These are phyloP conservation scores for Termitomyces heimii DNA, from an alignment of 768 basidiomycete species.

Conservation along the genomic window DNA sequence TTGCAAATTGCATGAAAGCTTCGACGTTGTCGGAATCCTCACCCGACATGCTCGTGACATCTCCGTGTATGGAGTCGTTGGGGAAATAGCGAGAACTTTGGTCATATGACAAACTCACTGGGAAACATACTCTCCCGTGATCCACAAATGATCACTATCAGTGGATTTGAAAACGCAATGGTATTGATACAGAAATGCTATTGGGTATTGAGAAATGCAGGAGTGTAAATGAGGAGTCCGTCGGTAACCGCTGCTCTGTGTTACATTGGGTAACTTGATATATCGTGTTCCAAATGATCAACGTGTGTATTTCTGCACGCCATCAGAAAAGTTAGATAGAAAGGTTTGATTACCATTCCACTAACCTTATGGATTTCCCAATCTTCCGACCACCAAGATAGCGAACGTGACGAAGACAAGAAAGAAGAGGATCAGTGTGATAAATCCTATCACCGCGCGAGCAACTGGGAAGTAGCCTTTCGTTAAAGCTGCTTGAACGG, in stretches of 20 bases:
- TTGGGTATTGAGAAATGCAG: not conserved
- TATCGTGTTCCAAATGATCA: not conserved
- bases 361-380: conserved; percentile 1
- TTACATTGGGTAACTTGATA: not conserved
- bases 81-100: not conserved
- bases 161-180: not conserved
- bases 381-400: conserved; percentile 14
- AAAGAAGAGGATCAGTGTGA: conserved; percentile 11
- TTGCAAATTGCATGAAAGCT: no score
- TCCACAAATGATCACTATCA: not conserved
- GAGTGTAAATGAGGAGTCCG: not conserved
- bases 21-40: not conserved
- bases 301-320: not conserved
- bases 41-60: not conserved
- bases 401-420: conserved; percentile 16
- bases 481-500: conserved; percentile 17
- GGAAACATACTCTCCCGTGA: not conserved
- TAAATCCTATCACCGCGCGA: conserved; percentile 10
- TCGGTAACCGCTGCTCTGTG: not conserved
- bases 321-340: not conserved
- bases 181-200: conserved; percentile 1
- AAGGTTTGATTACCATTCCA: not conserved
- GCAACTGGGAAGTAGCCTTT: conserved; percentile 19
- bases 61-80: not conserved
- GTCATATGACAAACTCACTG: not conserved